phyloP scores from a whole-genome alignment of 2,329 filamentous ascomycete species.

The Blumeria hordei region DNA sequence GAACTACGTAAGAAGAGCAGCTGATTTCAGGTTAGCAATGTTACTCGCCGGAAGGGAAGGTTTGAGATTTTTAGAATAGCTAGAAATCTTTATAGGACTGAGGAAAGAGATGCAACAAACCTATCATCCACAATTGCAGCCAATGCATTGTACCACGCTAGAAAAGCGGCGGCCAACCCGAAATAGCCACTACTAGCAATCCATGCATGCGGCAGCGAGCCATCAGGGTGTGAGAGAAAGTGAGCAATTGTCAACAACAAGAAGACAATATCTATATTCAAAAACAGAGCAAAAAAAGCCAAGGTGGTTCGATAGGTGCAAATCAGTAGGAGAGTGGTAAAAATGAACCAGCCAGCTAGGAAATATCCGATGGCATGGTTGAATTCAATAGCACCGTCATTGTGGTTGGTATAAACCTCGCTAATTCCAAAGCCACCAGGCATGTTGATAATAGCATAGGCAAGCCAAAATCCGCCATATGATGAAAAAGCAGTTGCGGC shows the following conservation, averaged over 20 bases:
- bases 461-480: slow-evolving; percentile 38
- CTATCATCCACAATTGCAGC: slow-evolving; percentile 55
- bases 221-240: slow-evolving; percentile 10
- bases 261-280: slow-evolving; percentile 32
- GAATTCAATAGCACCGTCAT: slow-evolving; percentile 15
- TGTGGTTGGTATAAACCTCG: slow-evolving; percentile 6
- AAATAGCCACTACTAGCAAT: slow-evolving; percentile 55
- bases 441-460: slow-evolving; percentile 30
- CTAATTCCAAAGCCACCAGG: slow-evolving; percentile 29
- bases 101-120: slow-evolving; percentile 17
- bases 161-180: slow-evolving; percentile 56
- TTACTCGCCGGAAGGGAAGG: background rate
- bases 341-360: slow-evolving; percentile 38
- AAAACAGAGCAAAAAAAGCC: slow-evolving; percentile 34
- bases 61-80: background rate
- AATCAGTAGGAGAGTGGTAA: slow-evolving; percentile 30
- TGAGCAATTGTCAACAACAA: slow-evolving; percentile 26
- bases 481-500: slow-evolving; percentile 36
- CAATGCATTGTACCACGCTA: slow-evolving; percentile 72
- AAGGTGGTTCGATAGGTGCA: slow-evolving; percentile 34
- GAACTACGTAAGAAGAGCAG: slow-evolving; percentile 73
- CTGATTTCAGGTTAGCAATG: slow-evolving; percentile 19
- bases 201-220: slow-evolving; percentile 21
- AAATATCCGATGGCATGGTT: slow-evolving; percentile 30
- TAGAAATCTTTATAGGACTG: background rate